phyloP scores from a whole-genome alignment of 495 filamentous ascomycete genomes.

The Penicillium cosmopolitanum region DNA sequence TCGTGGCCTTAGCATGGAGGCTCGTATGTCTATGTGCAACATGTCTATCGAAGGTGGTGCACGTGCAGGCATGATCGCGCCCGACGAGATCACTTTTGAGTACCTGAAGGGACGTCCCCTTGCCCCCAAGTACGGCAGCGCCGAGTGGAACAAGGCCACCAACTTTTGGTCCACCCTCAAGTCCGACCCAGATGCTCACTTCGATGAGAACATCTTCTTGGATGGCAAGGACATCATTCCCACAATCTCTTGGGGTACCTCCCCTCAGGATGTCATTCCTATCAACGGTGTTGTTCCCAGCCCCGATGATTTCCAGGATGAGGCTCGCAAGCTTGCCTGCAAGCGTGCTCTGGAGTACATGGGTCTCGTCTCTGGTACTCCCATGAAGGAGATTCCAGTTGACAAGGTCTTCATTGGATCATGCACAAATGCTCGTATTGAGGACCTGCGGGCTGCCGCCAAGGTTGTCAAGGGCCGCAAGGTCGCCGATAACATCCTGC shows the following conservation, averaged over 20 bases:
- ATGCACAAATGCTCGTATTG: constrained; percentile 96
- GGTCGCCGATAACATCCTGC: constrained; percentile 83
- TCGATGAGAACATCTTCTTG: constrained; percentile 83
- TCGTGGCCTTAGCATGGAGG: constrained; percentile 88
- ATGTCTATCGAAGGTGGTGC: constrained; percentile 99
- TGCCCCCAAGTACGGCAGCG: constrained; percentile 78
- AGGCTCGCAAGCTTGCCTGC: constrained; percentile 76
- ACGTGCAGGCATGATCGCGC: constrained; percentile 94
- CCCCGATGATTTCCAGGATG: constrained; percentile 80
- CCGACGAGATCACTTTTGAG: constrained; percentile 90
- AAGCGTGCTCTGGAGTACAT: constrained; percentile 91
- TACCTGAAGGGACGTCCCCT: constrained; percentile 91
- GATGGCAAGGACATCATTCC: constrained; percentile 91
- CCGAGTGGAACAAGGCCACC: constrained; percentile 88
- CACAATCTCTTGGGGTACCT: constrained; percentile 96
- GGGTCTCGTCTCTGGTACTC: constrained; percentile 82
- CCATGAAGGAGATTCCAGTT: constrained; percentile 85
- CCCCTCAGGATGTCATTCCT: constrained; percentile 91
- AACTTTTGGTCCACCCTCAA: constrained; percentile 87
- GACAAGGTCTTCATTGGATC: constrained; percentile 99
- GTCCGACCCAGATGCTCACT: constrained; percentile 83
- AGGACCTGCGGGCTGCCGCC: constrained; percentile 90
- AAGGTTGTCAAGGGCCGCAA: constrained; percentile 83
- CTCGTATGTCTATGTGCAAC: constrained; percentile 98
- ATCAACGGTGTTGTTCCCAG: constrained; percentile 90